Evolutionary conservation across 805 yeast species (phyloP), one percentile per base, ranked within the genome.

Genomic region (Wickerhamiella nectarea): DNA sequence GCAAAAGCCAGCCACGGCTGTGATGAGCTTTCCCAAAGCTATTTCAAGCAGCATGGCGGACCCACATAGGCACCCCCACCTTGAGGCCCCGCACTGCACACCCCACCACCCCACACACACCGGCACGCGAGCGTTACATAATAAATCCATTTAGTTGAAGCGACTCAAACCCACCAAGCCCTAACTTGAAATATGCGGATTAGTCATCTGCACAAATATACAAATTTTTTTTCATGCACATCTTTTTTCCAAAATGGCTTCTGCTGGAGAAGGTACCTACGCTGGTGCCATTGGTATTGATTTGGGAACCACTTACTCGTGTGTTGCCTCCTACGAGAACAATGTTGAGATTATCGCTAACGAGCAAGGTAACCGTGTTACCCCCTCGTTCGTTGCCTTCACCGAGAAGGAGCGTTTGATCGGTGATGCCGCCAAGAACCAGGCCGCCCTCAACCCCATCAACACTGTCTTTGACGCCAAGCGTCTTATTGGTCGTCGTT

Each of bases 251-350:
- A 44, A 48, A 46, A 50, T 52, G 55, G 54, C 63, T 47, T 46
- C 58, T 52, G 59, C 59, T 47, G 57, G 58, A 80, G 95, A 86
- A 77, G 95, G 95, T 80, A 91, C 86, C 74, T 86, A 82, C 80
- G 91, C 87, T 78, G 96, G 96, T 81, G 91, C 91, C 71, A 82
- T 85, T 67, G 98, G 98, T 80, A 89, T 89, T 79, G 97, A 87
- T 76, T 75, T 83, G 72, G 96, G 96, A 63, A 87, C 97, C 52
- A 87, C 97, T 6, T 87, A 87, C 75, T 87, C 96, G 12, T 87
- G 96, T 77, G 97, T 89, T 50, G 97, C 95, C 59, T 85, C 75
- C 65, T 77, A 74, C 64, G 64, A 79, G 43, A 80, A 81, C 58
- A 93, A 83, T 61, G 96, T 87, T 48, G 96, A 89, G 62, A 87